These are phyloP conservation scores for Halenospora varia DNA, from an alignment of 495 filamentous ascomycete genomes.

Conservation along the genomic window DNA sequence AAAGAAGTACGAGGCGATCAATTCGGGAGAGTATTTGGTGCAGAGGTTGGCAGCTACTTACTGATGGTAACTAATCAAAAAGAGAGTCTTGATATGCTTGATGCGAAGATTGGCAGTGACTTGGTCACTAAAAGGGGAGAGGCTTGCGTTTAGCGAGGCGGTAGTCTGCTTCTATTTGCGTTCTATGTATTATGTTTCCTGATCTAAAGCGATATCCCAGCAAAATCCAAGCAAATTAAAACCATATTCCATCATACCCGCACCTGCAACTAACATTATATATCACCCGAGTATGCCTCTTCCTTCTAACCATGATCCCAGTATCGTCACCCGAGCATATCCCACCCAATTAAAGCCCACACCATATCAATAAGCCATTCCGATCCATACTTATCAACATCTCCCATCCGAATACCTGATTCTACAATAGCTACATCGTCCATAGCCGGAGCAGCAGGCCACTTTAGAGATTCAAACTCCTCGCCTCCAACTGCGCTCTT, in stretches of 20 bases:
- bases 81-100: no score
- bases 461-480: conserved; percentile 10
- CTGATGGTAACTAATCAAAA: no score
- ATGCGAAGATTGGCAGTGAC: no score
- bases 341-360: conserved; percentile 50
- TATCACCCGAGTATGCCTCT: not conserved
- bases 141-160: not conserved
- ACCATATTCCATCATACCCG: not conserved
- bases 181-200: not conserved
- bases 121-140: no score
- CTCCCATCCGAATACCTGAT: not conserved
- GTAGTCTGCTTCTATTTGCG: not conserved
- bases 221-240: not conserved
- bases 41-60: conserved; percentile 76
- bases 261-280: not conserved
- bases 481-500: conserved; percentile 13
- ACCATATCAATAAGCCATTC: conserved; percentile 46
- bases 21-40: conserved; percentile 77
- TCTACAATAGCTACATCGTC: not conserved
- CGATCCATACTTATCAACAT: conserved; percentile 16
- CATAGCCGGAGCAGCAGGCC: conserved; percentile 8
- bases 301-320: not conserved
- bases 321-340: conserved; percentile 19
- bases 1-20: conserved; percentile 78
- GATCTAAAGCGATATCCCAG: not conserved